Evolutionary conservation across 1,139 yeast species (phyloP).

Genomic region (Pichia cactophila): DNA sequence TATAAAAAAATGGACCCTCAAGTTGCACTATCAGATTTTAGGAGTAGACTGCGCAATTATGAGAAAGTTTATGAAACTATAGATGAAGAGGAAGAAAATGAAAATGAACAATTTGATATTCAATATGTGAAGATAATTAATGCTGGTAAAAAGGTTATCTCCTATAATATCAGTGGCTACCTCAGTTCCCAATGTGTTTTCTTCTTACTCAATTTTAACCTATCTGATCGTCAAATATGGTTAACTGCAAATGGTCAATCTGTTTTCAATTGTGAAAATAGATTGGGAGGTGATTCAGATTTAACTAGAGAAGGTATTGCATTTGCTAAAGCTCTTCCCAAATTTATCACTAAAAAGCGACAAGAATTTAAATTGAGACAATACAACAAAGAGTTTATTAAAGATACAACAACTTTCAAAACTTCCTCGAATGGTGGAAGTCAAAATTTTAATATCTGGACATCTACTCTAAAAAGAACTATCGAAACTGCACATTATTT

Average conservation of each 20-base stretch:
- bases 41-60: constrained; percentile 35
- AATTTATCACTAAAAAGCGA: constrained; percentile 26
- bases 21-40: constrained; percentile 72
- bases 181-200: constrained; percentile 30
- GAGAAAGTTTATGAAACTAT: constrained; percentile 47
- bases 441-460: constrained; percentile 28
- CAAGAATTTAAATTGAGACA: constrained; percentile 28
- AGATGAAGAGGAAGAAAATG: constrained; percentile 27
- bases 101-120: constrained; percentile 26
- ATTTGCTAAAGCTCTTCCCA: constrained; percentile 28
- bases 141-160: constrained; percentile 29
- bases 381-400: constrained; percentile 25
- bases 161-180: constrained; percentile 29
- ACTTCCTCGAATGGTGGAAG: constrained; percentile 15
- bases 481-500: constrained; percentile 27
- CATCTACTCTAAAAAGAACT: constrained; percentile 27
- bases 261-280: constrained; percentile 20
- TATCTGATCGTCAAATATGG: constrained; percentile 31
- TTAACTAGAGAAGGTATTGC: constrained; percentile 24
- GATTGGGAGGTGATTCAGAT: constrained; percentile 29
- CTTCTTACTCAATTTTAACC: constrained; percentile 28
- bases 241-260: constrained; percentile 29
- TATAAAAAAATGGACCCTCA: constrained; percentile 81
- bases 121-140: constrained; percentile 30
- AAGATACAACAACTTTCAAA: constrained; percentile 20